Conservation (phyloP, 2,329 filamentous ascomycete genomes). For the Samsoniella hepiali region DNA sequence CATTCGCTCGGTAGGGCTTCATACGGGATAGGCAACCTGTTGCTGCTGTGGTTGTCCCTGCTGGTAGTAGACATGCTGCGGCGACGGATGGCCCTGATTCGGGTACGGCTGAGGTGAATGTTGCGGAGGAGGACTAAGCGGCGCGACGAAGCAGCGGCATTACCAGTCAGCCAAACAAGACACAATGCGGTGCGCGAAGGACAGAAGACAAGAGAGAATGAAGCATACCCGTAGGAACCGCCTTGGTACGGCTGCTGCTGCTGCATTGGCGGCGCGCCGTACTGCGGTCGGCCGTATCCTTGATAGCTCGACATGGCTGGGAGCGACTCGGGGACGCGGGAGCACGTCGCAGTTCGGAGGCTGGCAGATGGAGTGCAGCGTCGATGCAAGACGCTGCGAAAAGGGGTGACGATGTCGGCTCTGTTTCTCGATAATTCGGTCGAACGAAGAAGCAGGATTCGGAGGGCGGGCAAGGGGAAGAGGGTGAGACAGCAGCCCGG, state of each 20-base stretch:
- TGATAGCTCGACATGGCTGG: constrained; percentile 15
- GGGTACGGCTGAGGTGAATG: constrained; percentile 35
- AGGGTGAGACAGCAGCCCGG: not conserved
- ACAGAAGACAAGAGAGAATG: not conserved
- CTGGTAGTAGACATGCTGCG: constrained; percentile 45
- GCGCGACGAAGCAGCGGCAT: not conserved
- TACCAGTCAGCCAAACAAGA: constrained; percentile 6
- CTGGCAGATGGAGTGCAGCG: not conserved
- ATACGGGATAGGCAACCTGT: constrained; percentile 43
- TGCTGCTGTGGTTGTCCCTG: constrained; percentile 46
- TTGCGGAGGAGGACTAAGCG: constrained; percentile 10
- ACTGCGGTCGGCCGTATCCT: constrained; percentile 15
- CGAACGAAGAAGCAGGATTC: not conserved
- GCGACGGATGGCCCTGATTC: constrained; percentile 37
- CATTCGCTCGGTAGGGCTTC: constrained; percentile 18
- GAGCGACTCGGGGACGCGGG: not conserved
- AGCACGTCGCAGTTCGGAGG: not conserved
- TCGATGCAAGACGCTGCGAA: not conserved
- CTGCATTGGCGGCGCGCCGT: constrained; percentile 13
- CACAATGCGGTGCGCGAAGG: not conserved
- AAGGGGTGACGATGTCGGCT: not conserved
- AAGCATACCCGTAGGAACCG: constrained; percentile 7
- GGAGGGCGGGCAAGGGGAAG: not conserved
- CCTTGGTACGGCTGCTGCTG: constrained; percentile 12
- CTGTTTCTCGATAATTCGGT: not conserved